Evolutionary conservation across 352 stramenopile species (phyloP).

Genomic region (Globisporangium viniferum): DNA sequence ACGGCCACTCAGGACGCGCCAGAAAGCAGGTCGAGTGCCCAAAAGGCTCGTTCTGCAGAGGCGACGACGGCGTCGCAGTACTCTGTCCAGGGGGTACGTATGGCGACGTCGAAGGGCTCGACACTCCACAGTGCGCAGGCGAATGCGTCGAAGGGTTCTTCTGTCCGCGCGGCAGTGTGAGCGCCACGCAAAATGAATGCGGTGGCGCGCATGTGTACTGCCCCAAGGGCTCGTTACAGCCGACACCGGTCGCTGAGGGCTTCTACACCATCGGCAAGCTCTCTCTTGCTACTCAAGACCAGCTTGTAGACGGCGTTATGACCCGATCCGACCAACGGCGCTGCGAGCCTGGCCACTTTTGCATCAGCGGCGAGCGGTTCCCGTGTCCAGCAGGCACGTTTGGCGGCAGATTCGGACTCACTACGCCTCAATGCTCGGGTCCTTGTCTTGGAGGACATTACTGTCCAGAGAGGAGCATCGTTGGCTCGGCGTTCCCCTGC

Average conservation of each 20-base stretch:
- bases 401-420: conserved; percentile 30
- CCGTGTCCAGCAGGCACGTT: conserved; percentile 65
- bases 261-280: conserved; percentile 43
- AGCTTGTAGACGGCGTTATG: conserved; percentile 29
- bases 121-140: conserved; percentile 38
- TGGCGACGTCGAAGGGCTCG: conserved; percentile 41
- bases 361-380: conserved; percentile 56
- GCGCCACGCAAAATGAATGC: conserved; percentile 40
- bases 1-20: conserved; percentile 22
- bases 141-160: conserved; percentile 55
- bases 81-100: conserved; percentile 66
- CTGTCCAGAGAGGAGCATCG: conserved; percentile 33
- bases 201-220: conserved; percentile 55
- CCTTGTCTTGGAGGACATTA: conserved; percentile 35
- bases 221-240: conserved; percentile 46
- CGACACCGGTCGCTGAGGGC: conserved; percentile 31
- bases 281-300: conserved; percentile 13
- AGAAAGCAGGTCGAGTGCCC: conserved; percentile 27
- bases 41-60: conserved; percentile 46
- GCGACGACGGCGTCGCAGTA: conserved; percentile 22
- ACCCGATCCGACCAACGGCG: conserved; percentile 42
- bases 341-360: conserved; percentile 72
- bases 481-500: conserved; percentile 17
- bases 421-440: conserved; percentile 31
- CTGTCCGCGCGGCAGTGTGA: conserved; percentile 47